A percentile compares a stretch with the other conserved stretches of the same genome.
Conservation (phyloP, 75 land plant genomes). For the Pinus albicaulis region DNA sequence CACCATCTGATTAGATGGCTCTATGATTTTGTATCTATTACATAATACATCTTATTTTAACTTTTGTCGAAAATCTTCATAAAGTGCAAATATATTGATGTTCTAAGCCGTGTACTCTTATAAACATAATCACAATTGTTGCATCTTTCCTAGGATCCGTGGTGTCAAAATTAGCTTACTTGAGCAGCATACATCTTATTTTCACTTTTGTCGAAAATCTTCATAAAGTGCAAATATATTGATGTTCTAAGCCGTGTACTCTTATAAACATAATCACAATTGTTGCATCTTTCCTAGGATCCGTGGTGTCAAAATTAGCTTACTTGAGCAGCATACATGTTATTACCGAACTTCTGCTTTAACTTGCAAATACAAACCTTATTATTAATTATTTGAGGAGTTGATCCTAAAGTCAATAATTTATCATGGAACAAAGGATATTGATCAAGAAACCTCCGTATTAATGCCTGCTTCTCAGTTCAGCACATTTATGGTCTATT, state of each 20-base stretch:
- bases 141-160: not conserved
- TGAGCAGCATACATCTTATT: too few species aligned
- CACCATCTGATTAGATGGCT: not conserved
- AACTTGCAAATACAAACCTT: not conserved
- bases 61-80: not conserved
- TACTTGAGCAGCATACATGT: not conserved
- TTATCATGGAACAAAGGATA: not conserved
- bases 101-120: not conserved
- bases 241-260: too few species aligned
- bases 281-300: not conserved
- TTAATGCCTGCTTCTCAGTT: not conserved
- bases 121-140: not conserved
- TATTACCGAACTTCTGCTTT: not conserved
- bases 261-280: not conserved
- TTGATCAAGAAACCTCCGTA: not conserved
- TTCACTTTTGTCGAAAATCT: not conserved
- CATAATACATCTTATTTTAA: not conserved
- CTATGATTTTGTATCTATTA: not conserved
- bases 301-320: not conserved
- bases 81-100: not conserved
- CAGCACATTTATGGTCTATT: not conserved
- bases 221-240: not conserved
- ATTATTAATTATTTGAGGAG: not conserved
- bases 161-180: not conserved
- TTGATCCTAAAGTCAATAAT: not conserved